Percentiles rank a stretch among this genome's conserved stretches.
phyloP scores from a whole-genome alignment of 495 filamentous ascomycete species.

The Clavariopsis aquatica region DNA sequence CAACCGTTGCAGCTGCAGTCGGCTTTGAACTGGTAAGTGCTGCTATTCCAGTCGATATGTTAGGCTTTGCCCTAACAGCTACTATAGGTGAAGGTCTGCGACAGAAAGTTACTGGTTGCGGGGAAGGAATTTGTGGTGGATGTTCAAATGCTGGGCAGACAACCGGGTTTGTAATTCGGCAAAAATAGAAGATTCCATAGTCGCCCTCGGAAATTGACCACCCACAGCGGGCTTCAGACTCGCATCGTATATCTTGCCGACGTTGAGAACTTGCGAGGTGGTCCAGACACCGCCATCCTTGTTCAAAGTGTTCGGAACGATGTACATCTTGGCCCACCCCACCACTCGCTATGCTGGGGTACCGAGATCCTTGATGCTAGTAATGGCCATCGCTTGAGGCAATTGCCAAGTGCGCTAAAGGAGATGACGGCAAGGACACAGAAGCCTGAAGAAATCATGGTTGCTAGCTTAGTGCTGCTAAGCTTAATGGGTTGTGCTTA shows the following conservation, averaged over 20 bases:
- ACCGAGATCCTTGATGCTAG: background rate
- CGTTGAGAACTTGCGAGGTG: background rate
- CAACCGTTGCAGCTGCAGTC: background rate
- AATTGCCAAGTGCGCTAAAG: background rate
- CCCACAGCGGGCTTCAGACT: background rate
- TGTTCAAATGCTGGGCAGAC: background rate
- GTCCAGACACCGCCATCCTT: background rate
- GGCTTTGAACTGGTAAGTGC: background rate
- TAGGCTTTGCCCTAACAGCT: background rate
- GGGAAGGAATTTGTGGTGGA: background rate
- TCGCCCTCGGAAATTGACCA: constrained; percentile 1
- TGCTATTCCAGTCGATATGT: background rate
- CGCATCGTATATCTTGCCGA: background rate
- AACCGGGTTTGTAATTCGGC: background rate
- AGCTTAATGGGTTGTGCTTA: no score
- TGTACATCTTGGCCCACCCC: background rate
- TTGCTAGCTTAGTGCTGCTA: no score
- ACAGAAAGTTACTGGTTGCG: no score
- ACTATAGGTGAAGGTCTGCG: no score
- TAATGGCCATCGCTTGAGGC: constrained; percentile 5
- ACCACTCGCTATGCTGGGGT: background rate
- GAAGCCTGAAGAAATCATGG: no score
- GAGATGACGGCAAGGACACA: background rate
- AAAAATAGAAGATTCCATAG: constrained; percentile 3
- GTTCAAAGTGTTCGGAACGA: constrained; percentile 1